Conservation (phyloP, 2,329 filamentous ascomycete genomes). For the Colletotrichum tabaci region DNA sequence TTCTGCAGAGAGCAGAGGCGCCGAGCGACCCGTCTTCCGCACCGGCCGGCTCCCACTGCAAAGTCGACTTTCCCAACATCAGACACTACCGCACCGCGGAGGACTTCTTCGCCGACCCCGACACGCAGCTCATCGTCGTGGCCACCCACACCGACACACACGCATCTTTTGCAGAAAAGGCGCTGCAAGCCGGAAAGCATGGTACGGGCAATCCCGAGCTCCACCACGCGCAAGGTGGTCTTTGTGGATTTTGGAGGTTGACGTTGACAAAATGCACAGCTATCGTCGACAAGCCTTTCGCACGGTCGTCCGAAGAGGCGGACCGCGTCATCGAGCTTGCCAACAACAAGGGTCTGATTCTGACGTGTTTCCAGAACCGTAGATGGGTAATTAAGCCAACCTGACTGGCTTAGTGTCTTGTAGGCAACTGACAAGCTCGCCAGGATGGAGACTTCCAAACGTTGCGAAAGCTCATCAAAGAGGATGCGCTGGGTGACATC, state of each 20-base stretch:
- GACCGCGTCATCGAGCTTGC: slow-evolving; percentile 66
- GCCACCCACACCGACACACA: slow-evolving; percentile 68
- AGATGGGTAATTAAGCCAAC: slow-evolving; percentile 23
- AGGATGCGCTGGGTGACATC: slow-evolving; percentile 70
- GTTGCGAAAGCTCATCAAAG: slow-evolving; percentile 66
- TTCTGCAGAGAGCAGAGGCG: slow-evolving; percentile 62
- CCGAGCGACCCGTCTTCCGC: slow-evolving; percentile 48
- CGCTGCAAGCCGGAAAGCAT: slow-evolving; percentile 73
- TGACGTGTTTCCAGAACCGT: slow-evolving; percentile 67
- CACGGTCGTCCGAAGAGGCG: slow-evolving; percentile 70
- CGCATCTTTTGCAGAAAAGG: slow-evolving; percentile 67
- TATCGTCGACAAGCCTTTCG: slow-evolving; percentile 78
- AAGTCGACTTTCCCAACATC: slow-evolving; percentile 61
- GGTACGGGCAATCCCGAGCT: slow-evolving; percentile 46
- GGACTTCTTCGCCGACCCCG: slow-evolving; percentile 70
- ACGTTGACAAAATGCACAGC: slow-evolving; percentile 53
- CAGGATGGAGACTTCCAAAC: slow-evolving; percentile 75
- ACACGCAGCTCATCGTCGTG: slow-evolving; percentile 74
- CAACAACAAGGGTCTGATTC: slow-evolving; percentile 59
- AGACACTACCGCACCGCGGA: slow-evolving; percentile 72
- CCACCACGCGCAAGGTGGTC: background rate
- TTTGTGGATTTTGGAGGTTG: background rate
- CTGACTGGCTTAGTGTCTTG: rapidly evolving
- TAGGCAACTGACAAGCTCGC: no score
- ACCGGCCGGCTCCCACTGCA: slow-evolving; percentile 59